A percentile compares a stretch with the other conserved stretches of the same genome.
Evolutionary conservation across 345 rosid genomes (phyloP).

Genomic region (Clarkia xantiana): DNA sequence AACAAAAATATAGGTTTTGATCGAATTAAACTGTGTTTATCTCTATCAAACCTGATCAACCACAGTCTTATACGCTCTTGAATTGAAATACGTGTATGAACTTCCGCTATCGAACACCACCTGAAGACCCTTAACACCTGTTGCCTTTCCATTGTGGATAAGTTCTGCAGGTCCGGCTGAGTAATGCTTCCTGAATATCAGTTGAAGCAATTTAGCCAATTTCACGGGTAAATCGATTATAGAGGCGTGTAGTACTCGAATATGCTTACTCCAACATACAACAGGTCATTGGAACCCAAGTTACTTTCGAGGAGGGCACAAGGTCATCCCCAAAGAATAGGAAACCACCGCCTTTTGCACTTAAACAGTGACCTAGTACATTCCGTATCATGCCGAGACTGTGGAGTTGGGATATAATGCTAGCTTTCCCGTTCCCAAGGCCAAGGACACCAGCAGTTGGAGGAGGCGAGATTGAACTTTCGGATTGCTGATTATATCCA

Average conservation of each 20-base stretch:
- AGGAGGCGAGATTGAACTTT: constrained; percentile 39
- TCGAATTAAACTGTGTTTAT: too few relatives aligned
- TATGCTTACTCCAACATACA: constrained; percentile 28
- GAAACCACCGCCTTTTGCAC: constrained; percentile 65
- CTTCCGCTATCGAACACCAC: constrained; percentile 80
- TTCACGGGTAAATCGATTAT: too few relatives aligned
- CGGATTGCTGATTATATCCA: constrained; percentile 53
- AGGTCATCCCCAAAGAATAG: constrained; percentile 47
- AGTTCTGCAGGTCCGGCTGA: constrained; percentile 59
- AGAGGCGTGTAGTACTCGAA: too few relatives aligned
- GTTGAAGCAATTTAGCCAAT: too few relatives aligned
- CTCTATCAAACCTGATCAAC: constrained; percentile 36
- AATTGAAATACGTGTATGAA: constrained; percentile 69
- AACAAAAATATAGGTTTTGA: too few relatives aligned
- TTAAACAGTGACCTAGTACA: constrained; percentile 71
- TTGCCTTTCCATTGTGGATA: constrained; percentile 34
- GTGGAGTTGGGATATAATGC: constrained; percentile 54
- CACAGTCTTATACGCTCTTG: constrained; percentile 27
- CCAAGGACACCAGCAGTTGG: constrained; percentile 69
- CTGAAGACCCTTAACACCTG: constrained; percentile 39
- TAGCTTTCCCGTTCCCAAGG: constrained; percentile 55
- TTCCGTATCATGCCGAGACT: constrained; percentile 30
- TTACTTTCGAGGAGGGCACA: constrained; percentile 47
- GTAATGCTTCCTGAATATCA: constrained; percentile 44
- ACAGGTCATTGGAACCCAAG: constrained; percentile 45